Evolutionary conservation across 202 grass and related monocot genomes (phyloP).

Genomic region (Eragrostis tef): DNA sequence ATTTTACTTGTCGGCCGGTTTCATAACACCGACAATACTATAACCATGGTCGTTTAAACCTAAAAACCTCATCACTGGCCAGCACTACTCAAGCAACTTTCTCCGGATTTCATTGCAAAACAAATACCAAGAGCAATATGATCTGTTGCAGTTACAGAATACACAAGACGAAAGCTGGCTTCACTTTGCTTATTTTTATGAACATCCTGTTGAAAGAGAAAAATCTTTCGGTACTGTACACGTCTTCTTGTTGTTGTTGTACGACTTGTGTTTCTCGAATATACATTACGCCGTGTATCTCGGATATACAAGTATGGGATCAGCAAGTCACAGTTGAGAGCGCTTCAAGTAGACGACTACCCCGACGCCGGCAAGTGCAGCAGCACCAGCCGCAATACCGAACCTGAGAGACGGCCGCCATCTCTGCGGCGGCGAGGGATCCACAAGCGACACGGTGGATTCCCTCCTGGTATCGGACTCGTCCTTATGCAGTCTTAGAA

Average conservation of each 20-base stretch:
- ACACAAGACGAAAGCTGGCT: not conserved
- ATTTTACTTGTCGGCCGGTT: no score
- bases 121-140: not conserved
- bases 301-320: not conserved
- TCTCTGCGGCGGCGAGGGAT: slow-evolving; percentile 13
- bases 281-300: not conserved
- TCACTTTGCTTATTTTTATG: not conserved
- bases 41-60: no score
- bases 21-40: no score
- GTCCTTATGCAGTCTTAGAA: slow-evolving; percentile 70
- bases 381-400: slow-evolving; percentile 35
- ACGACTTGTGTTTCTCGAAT: not conserved
- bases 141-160: not conserved
- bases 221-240: not conserved
- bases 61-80: not conserved
- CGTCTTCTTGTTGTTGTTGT: not conserved
- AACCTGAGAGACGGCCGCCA: slow-evolving; percentile 29
- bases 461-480: slow-evolving; percentile 8
- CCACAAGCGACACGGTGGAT: not conserved
- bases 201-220: not conserved
- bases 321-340: slow-evolving; percentile 45
- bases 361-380: slow-evolving; percentile 47
- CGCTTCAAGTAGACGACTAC: slow-evolving; percentile 61
- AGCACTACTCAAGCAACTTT: not conserved
- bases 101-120: not conserved